Evolutionary conservation across 2,329 filamentous ascomycete genomes (phyloP), one percentile per base, ranked within the genome.

Genomic region (Diplodia sapinea): DNA sequence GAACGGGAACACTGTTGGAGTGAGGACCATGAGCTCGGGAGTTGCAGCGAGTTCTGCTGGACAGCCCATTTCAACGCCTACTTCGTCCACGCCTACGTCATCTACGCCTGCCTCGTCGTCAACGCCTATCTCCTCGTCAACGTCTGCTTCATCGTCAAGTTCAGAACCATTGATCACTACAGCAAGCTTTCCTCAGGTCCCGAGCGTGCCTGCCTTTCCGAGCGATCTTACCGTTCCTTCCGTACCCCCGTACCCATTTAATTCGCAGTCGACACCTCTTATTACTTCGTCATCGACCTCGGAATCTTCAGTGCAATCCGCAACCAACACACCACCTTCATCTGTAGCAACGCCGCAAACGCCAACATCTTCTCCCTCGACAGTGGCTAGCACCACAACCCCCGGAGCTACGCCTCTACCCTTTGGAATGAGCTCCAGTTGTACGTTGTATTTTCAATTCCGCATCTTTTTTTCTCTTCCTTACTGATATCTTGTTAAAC

Each of bases 181-280:
- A 4, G 33, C 54, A 11, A 43, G 36, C 43, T n/a, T 74, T 8
- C 74, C 74, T 51, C 68, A 69, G 13, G 76, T 77, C 9, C 77
- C 77, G 8, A 66, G 76, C 2, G 77, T 79, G 9, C 76, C 76
- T 40, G 69, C 74, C 13, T 79, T 79, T 64, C 78, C 78, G 1
- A 76, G 70, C 68, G 72, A 77, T 40, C 69, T 79, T 40, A 70
- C 56, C 23, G 67, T 65, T 15, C 70, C 67, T 40, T 70, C 73
- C 2, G 77, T 79, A 2, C 76, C 76, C 15, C 71, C 74, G 7
- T 78, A 76, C 66, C 77, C 77, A 36, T 78, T 69, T 52, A 71
- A 75, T 51, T 63, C 65, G 36, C n/a, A 51, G 12, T 43, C 55
- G 17, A 67, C 52, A 11, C 59, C 59, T 57, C 54, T 54, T 6